Evolutionary conservation across 2,329 filamentous ascomycete species (phyloP).

Genomic region (Monilinia polystroma): DNA sequence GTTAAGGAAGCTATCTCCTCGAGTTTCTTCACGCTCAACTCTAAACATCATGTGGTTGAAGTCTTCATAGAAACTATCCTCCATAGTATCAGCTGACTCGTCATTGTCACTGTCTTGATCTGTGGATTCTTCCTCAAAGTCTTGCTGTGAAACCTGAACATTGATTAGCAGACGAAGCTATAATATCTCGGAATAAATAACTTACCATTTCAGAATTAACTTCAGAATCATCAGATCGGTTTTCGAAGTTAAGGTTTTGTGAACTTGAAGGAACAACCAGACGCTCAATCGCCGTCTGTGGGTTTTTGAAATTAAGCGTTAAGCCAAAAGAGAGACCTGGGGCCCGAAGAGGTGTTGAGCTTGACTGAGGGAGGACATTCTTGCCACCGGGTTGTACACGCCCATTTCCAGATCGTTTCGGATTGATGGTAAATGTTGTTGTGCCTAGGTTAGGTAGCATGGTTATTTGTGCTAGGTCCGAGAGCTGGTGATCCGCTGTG

Average conservation of each 20-base stretch:
- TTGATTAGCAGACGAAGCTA: background rate
- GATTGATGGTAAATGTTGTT: background rate
- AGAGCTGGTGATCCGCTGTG: background rate
- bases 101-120: background rate
- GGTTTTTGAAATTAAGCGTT: background rate
- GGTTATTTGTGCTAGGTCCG: background rate
- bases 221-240: background rate
- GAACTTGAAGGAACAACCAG: no score
- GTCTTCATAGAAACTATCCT: background rate
- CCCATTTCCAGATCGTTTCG: background rate
- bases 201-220: background rate
- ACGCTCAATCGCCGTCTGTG: background rate
- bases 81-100: background rate
- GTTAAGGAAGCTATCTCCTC: background rate
- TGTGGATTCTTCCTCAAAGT: background rate
- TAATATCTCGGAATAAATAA: background rate
- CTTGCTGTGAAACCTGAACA: background rate
- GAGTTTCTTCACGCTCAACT: background rate
- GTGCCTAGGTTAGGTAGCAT: background rate
- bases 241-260: background rate
- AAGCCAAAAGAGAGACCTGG: background rate
- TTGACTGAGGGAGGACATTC: background rate
- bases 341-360: background rate
- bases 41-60: background rate
- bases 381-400: background rate